These are phyloP conservation scores for Taphrina pruni DNA, from an alignment of 1,139 yeast species.

Conservation along the genomic window DNA sequence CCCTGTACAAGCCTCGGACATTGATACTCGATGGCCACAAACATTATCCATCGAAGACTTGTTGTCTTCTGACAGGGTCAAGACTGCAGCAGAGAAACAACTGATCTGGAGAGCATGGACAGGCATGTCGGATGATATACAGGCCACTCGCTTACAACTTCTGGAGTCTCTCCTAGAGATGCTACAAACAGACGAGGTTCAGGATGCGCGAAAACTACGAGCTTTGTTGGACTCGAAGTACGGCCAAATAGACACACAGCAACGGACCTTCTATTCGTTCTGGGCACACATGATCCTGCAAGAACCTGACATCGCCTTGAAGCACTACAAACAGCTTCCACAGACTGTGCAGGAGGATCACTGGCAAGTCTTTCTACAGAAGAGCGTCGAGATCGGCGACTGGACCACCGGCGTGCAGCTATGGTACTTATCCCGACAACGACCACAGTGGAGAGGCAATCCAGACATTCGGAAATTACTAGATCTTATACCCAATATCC, in stretches of 20 bases:
- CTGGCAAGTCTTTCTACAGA: constrained; percentile 12
- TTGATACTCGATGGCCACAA: not conserved
- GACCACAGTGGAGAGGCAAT: constrained; percentile 4
- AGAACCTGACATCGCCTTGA: constrained; percentile 24
- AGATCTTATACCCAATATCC: constrained; percentile 29
- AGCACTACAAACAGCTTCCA: constrained; percentile 5
- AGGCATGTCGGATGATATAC: constrained; percentile 32
- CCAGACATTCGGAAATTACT: constrained; percentile 11
- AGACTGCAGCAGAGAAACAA: constrained; percentile 17
- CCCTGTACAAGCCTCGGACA: not conserved
- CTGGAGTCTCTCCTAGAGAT: constrained; percentile 25
- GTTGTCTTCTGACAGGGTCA: constrained; percentile 6
- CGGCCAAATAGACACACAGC: constrained; percentile 26
- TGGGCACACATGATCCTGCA: constrained; percentile 37
- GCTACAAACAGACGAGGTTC: constrained; percentile 26
- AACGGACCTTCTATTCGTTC: constrained; percentile 32
- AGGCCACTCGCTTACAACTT: constrained; percentile 31
- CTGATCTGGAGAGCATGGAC: constrained; percentile 37
- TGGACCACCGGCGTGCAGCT: constrained; percentile 27
- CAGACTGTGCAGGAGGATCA: not conserved
- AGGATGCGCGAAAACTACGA: constrained; percentile 26
- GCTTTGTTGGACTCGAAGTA: constrained; percentile 31
- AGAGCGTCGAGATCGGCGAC: constrained; percentile 27
- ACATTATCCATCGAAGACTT: constrained; percentile 5
- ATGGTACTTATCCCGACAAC: constrained; percentile 8